Percentiles rank a stretch among this genome's conserved stretches.
Evolutionary conservation across 164 flowering plant species (phyloP).

Genomic region (Stephania japonica): DNA sequence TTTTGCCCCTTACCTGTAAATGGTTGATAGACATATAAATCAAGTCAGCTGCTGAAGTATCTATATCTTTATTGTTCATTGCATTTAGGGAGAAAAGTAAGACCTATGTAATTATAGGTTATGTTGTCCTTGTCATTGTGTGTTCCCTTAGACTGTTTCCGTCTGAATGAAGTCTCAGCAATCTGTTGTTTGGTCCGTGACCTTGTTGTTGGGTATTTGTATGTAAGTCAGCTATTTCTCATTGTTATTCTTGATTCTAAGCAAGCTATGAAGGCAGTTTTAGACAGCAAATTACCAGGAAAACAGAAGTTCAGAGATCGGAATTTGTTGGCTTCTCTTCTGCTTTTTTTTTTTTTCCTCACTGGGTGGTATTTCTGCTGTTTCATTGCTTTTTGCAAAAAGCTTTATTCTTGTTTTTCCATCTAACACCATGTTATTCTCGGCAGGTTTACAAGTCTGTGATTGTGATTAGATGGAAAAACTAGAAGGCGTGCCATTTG

Average conservation of each 20-base stretch:
- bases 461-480: neutral
- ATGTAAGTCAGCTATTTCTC: neutral
- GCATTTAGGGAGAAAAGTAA: neutral
- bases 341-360: neutral
- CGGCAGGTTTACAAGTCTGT: neutral
- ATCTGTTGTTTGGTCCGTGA: neutral
- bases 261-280: neutral
- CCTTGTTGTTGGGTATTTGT: neutral
- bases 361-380: neutral
- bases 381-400: neutral
- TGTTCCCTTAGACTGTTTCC: neutral
- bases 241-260: neutral
- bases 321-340: neutral
- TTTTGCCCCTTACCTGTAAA: neutral
- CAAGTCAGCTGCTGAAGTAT: neutral
- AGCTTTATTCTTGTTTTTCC: neutral
- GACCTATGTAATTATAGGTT: neutral
- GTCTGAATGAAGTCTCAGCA: neutral
- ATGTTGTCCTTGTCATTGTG: neutral
- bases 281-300: neutral
- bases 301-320: neutral
- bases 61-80: neutral
- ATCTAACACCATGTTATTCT: neutral
- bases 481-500: neutral
- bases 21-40: neutral